Percentiles rank a stretch among this genome's conserved stretches.
Evolutionary conservation across 768 basidiomycete genomes (phyloP).

Genomic region (Tylopilus balloui): DNA sequence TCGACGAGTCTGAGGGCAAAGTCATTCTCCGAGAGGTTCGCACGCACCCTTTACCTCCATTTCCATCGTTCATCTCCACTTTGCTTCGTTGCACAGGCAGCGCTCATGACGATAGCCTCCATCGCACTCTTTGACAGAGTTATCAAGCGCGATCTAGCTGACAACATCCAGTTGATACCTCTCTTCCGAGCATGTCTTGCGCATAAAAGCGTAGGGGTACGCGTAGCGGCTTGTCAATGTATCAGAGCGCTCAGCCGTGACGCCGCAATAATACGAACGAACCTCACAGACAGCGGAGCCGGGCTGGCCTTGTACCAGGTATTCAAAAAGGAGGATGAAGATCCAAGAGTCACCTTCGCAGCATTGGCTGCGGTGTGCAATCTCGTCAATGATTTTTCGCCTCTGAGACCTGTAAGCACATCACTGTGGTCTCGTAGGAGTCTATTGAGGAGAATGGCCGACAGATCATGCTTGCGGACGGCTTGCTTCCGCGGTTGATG

Average conservation of each 20-base stretch:
- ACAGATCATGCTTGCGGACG: constrained; percentile 64
- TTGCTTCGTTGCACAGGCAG: constrained; percentile 43
- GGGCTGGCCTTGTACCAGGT: constrained; percentile 67
- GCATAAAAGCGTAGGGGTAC: constrained; percentile 66
- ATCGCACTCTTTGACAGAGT: constrained; percentile 71
- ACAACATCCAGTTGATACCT: constrained; percentile 51
- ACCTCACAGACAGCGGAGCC: constrained; percentile 76
- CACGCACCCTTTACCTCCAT: background rate
- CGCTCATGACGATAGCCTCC: constrained; percentile 68
- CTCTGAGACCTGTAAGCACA: constrained; percentile 59
- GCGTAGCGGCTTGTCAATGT: constrained; percentile 85
- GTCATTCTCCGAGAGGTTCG: constrained; percentile 59
- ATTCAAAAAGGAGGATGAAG: constrained; percentile 54
- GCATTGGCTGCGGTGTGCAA: constrained; percentile 79
- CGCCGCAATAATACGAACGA: constrained; percentile 77
- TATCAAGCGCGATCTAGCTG: constrained; percentile 64
- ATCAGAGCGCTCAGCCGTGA: constrained; percentile 75
- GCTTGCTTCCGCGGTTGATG: constrained; percentile 61
- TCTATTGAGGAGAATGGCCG: constrained; percentile 1
- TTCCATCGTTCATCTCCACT: background rate
- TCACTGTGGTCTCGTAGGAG: background rate
- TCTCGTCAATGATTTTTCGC: constrained; percentile 82
- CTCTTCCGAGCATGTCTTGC: constrained; percentile 50
- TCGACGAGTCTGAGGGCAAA: constrained; percentile 61
- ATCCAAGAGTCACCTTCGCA: constrained; percentile 64